Evolutionary conservation across 495 filamentous ascomycete genomes (phyloP), one percentile per base, ranked within the genome.

Genomic region (Penicillium antarcticum): DNA sequence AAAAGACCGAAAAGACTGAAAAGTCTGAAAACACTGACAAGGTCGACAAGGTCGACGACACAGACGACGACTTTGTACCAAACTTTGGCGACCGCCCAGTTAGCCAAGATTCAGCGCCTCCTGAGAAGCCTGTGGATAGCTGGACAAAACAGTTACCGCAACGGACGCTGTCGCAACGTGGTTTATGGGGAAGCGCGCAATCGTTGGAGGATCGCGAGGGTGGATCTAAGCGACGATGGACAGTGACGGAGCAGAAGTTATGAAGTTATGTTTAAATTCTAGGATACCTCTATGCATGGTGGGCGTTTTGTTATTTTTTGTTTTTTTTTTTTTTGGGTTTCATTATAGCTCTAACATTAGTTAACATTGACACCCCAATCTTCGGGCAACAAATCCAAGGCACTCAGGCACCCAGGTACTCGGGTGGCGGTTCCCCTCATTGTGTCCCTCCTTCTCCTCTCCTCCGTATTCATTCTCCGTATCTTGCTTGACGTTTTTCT

Each of bases 111-210:
- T 58, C 65, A 5, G 19, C 55, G n/a, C 36, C 55, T 4, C 14
- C 57, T 7, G 45, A 55, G 14, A 18, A 17, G 5, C 31, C 47
- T 7, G 46, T 37, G 10, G 56, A 55, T 7, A 45, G 48, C 8
- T 62, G 63, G 62, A 45, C 53, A 4, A 63, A 56, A 31, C 55
- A 68, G 19, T n/a, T 70, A 14, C 68, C 69, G 5, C 64, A 70
- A 39, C 60, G 65, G 35, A 69, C 69, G 0, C 43, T 51, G 9
- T 72, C 69, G 5, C 73, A 77, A 39, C 66, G 69, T 8, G 73
- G 74, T 11, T 65, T 77, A 8, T 77, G 74, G 74, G 66, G 72
- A 2, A 68, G 71, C 54, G 66, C 64, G 2, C 61, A 60, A 10
- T 24, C 68, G n/a, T 53, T 65, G 48, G 63, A 65, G 41, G 68